Percentiles rank a stretch among this genome's conserved stretches.
These are phyloP conservation scores for Juglanconis sp. DNA, from an alignment of 2,329 filamentous ascomycete species.

Conservation along the genomic window DNA sequence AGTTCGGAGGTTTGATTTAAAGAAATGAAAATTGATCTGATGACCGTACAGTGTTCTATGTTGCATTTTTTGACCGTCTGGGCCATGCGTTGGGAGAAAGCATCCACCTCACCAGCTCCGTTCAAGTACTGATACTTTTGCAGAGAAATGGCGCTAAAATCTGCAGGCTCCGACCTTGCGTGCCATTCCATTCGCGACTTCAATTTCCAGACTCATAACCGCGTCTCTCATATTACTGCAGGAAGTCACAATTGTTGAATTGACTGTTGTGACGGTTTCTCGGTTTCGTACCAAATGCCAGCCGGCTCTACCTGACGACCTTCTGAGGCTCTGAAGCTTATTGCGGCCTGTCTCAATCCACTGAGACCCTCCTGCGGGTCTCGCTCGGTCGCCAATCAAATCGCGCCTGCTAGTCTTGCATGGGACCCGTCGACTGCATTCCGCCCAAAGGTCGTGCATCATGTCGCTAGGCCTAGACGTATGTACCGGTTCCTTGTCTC, in stretches of 20 bases:
- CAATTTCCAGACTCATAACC: background rate
- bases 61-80: too few species aligned
- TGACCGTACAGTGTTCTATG: too few species aligned
- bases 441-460: conserved; percentile 6
- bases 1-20: too few species aligned
- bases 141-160: background rate
- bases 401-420: conserved; percentile 3
- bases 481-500: conserved; percentile 6
- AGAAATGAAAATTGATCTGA: too few species aligned
- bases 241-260: background rate
- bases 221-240: background rate
- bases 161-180: background rate
- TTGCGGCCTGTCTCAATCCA: conserved; percentile 6
- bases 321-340: conserved; percentile 3
- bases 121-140: too few species aligned
- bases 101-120: too few species aligned
- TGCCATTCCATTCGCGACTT: background rate
- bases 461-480: conserved; percentile 16
- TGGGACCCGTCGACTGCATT: conserved; percentile 1
- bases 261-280: background rate
- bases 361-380: conserved; percentile 12
- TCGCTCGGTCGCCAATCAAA: conserved; percentile 15
- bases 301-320: background rate
- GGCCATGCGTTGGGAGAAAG: too few species aligned
- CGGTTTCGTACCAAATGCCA: background rate